Conservation (phyloP, 345 rosid species). For the Melastoma malabathricum region DNA sequence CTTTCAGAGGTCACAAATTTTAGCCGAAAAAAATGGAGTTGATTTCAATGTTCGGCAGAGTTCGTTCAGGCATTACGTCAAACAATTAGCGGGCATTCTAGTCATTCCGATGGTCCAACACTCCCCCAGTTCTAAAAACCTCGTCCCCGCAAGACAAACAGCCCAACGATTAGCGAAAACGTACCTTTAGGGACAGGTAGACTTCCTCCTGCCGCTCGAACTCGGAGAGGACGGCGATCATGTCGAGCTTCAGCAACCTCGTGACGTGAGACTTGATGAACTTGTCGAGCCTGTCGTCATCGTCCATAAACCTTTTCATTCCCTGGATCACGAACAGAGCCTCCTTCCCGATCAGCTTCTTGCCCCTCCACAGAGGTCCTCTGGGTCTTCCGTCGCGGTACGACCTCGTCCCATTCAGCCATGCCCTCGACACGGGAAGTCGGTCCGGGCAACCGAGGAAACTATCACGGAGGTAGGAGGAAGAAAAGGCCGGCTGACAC, state of each 20-base stretch:
- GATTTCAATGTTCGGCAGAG: no score
- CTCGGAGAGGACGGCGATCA: slow-evolving; percentile 68
- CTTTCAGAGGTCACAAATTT: no score
- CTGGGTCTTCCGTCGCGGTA: slow-evolving; percentile 93
- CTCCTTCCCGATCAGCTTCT: slow-evolving; percentile 80
- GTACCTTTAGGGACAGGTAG: slow-evolving; percentile 52
- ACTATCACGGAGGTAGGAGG: no score
- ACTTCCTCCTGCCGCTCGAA: slow-evolving; percentile 87
- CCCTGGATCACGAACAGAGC: slow-evolving; percentile 64
- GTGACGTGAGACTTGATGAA: slow-evolving; percentile 57
- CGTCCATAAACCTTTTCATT: slow-evolving; percentile 67
- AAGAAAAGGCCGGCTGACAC: no score
- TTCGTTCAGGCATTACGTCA: no score
- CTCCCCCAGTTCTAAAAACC: no score
- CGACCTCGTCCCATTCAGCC: slow-evolving; percentile 13
- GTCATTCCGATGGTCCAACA: no score
- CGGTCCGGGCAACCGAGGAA: no score
- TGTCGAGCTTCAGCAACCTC: slow-evolving; percentile 69
- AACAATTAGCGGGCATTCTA: no score
- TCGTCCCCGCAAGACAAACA: not conserved
- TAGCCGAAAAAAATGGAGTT: no score
- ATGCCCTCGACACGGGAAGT: no score
- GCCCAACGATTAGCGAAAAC: not conserved
- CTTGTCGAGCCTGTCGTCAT: slow-evolving; percentile 54
- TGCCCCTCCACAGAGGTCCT: slow-evolving; percentile 91